Evolutionary conservation across 2,329 filamentous ascomycete species (phyloP), one percentile per base, ranked within the genome.

Genomic region (Colletotrichum sp.): DNA sequence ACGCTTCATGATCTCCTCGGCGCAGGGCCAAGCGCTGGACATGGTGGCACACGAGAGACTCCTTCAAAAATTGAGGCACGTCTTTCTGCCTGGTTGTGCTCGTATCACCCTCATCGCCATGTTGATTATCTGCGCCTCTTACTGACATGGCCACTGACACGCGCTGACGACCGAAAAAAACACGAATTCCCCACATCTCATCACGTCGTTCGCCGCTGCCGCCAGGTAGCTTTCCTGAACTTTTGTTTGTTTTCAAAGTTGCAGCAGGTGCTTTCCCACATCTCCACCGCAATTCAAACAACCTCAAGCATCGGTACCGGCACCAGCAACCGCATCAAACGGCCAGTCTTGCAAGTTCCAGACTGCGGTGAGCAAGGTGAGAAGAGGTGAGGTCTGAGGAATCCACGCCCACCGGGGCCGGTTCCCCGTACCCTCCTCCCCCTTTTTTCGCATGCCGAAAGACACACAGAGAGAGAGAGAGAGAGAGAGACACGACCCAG

Each of bases 381-480:
- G 64, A 12, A 30, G 48, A 18, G 15, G 61, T 24, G 21, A 60
- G n/a, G 32, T 32, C 26, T 15, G 21, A 26, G 43, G 43, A 52
- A 52, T 52, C 43, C 15, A 24, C 64, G 64, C 36, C 64, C 64
- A 48, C 64, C 64, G 38, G 43, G n/a, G 43, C 43, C 43, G 43
- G 38, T 43, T 32, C 64, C 57, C 57, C 63, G 36, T 71, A 43
- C 32, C 21, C 52, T 15, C 43, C 60, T 60, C 57, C 60, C 74
- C 74, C 74, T 48, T 65, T 65, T 65, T 63, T 38, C 43, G 38
- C 69, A 72, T 72, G 69, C 69, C 74, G 65, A 69, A 58, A 60
- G 74, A 76, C 57, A 69, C 64, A 69, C 64, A 48, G 7, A 28
- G 13, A 28, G 16, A n/a, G 21, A 24, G n/a, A n/a, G n/a, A n/a